Base-by-base conservation (phyloP, 2,329 filamentous ascomycete genomes). In the Fusarium tjaetaba region DNA sequence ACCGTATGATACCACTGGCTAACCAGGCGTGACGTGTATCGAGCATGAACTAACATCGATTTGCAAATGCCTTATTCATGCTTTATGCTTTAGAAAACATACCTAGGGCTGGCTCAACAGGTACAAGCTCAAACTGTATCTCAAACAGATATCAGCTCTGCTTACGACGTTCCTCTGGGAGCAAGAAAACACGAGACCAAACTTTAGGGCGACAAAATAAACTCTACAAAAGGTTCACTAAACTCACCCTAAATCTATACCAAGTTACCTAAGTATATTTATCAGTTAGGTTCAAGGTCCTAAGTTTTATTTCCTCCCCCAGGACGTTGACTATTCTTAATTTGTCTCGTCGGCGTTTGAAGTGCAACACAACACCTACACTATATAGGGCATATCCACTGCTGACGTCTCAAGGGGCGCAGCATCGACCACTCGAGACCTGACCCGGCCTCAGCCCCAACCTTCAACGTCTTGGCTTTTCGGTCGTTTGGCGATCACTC, bases 381-480 rank as follows among this genome's bases (percentile, higher is more conserved):
- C 28, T 30, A 28, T 30, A 69, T 32, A 28, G 36, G 26, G 36
- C 20, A 60, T 51, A 55, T 69, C 63, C 76, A 77, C 74, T 77
- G 76, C 76, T 78, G 76, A 77, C 76, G 76, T 77, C 66, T 76
- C 74, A 49, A 43, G 76, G 75, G 76, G 76, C 76, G 72, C 76
- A 77, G 76, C 65, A 71, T 60, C 66, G 28, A 51, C 52, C 45
- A 36, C 61, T 26, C 56, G 57, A 61, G 39, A 36, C 61, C 61
- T 16, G 43, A 32, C 28, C 53, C 53, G 20, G 22, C 20, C n/a
- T 32, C 55, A 48, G 51, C 51, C 56, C 43, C 55, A 64, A 41
- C 28, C 43, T 34, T 64, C 26, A 16, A 46, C 34, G 55, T 39
- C 61, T 67, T 71, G 61, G 61, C 68, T 70, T 70, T 46, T 69